A percentile compares a stretch with the other conserved stretches of the same genome.
These are phyloP conservation scores for Pyrenula massariospora DNA, from an alignment of 495 filamentous ascomycete species.

Conservation along the genomic window DNA sequence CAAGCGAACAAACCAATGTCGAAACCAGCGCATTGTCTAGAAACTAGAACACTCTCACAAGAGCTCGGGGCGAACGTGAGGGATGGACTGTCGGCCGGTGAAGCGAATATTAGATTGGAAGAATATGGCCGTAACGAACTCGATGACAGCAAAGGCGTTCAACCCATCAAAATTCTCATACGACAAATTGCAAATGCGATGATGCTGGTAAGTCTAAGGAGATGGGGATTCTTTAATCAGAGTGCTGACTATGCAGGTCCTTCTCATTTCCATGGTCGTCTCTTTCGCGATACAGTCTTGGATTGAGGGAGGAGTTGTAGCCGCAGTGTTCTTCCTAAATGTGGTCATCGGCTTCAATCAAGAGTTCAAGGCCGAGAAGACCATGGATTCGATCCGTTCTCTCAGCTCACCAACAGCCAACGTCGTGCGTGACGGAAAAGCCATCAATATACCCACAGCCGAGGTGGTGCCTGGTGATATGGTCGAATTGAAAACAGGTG, in stretches of 20 bases:
- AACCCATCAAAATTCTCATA: conserved; percentile 43
- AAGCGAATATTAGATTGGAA: conserved; percentile 42
- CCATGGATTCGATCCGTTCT: conserved; percentile 57
- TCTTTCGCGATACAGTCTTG: conserved; percentile 57
- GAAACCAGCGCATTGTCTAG: conserved; percentile 53
- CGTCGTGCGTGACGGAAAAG: conserved; percentile 41
- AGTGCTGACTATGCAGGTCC: conserved; percentile 28
- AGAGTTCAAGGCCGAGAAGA: conserved; percentile 64
- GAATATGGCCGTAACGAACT: conserved; percentile 52
- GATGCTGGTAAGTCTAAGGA: conserved; percentile 35
- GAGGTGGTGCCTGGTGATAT: conserved; percentile 56
- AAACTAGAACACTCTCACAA: conserved; percentile 35
- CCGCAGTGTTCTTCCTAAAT: conserved; percentile 53
- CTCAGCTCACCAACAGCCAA: conserved; percentile 51
- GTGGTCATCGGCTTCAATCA: conserved; percentile 59
- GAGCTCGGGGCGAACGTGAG: conserved; percentile 49
- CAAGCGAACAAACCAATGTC: conserved; percentile 43
- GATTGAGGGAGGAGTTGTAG: conserved; percentile 61
- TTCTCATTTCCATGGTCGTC: conserved; percentile 58
- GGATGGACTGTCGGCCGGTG: conserved; percentile 44
- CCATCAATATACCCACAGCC: conserved; percentile 35
- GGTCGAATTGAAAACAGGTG: conserved; percentile 68
- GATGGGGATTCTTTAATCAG: background rate
- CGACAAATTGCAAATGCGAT: conserved; percentile 58
- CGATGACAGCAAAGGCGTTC: conserved; percentile 45